phyloP scores from a whole-genome alignment of 352 stramenopile genomes.

The Globisporangium recalcitrans region DNA sequence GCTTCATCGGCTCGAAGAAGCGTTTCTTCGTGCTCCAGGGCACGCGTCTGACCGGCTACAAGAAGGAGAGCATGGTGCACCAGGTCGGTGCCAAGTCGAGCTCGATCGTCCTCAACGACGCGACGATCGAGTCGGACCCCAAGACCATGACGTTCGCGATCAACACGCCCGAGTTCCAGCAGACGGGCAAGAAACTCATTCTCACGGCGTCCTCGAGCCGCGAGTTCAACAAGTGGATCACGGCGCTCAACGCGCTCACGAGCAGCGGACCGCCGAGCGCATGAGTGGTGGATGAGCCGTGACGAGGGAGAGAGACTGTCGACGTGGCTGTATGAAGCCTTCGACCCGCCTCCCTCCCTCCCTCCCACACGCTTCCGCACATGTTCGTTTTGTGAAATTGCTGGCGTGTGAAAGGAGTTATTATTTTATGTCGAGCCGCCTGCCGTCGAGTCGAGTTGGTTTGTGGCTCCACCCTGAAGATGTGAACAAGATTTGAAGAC shows the following conservation, averaged over 20 bases:
- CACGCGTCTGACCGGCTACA: conserved; percentile 59
- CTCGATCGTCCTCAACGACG: conserved; percentile 56
- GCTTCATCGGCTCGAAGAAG: conserved; percentile 82
- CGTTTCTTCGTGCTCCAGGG: conserved; percentile 77
- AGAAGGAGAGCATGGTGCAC: conserved; percentile 71
- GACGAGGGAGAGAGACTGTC: background rate
- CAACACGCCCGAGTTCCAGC: conserved; percentile 63
- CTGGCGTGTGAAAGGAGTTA: conserved; percentile 11
- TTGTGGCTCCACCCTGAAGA: background rate
- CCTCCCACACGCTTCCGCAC: background rate
- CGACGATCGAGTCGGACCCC: conserved; percentile 67
- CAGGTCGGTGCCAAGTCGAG: conserved; percentile 69
- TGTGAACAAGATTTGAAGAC: background rate
- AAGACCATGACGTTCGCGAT: conserved; percentile 70
- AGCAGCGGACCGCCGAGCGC: conserved; percentile 29
- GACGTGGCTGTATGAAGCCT: no score
- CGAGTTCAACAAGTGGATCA: conserved; percentile 86
- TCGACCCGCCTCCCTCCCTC: no score
- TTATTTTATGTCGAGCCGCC: conserved; percentile 11
- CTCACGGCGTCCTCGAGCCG: conserved; percentile 63
- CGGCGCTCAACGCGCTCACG: conserved; percentile 50
- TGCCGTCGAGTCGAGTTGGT: background rate
- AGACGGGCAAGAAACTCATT: conserved; percentile 77
- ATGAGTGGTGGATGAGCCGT: conserved; percentile 14
- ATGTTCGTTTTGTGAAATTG: conserved; percentile 4